Base-by-base conservation (phyloP, 768 basidiomycete genomes). In the Trametes cubensis region DNA sequence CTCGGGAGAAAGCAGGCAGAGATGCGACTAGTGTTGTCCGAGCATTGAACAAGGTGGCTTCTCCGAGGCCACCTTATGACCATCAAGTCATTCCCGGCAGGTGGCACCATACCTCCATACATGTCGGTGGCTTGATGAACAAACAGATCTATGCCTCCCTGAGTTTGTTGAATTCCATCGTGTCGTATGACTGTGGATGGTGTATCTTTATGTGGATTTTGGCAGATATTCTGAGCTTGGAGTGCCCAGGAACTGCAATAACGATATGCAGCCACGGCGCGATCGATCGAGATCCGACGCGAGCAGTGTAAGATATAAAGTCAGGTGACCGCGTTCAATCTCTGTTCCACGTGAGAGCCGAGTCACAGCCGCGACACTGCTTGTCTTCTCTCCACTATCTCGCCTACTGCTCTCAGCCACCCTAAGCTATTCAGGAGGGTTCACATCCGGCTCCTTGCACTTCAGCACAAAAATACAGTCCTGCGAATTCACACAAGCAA, bases 261-360 rank as follows among this genome's bases (percentile, higher is more conserved):
- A n/a, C n/a, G n/a, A n/a, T n/a, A n/a, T n/a, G n/a, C n/a, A 42
- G 21, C 30, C 23, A 13, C 48, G 40, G 45, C 62, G 47, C 62
- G 62, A 63, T 63, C 62, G 62, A 63, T 63, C 57, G 58, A 63
- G 62, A 63, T 63, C 28, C 4, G 10, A 17, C 15, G 14, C 34
- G 34, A 34, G 34, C 34, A 21, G 17, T 23, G 26, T 4, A 34
- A n/a, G 13, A n/a, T 26, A 18, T n/a, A 6, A 23, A 3, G 39
- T 64, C 63, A 64, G 30, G 41, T 60, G 63, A 64, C 49, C 63
- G 63, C 50, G 63, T 64, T 23, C 8, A 8, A 55, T 56, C 58
- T 47, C 54, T 40, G 13, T 20, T 30, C n/a, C 58, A 60, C 63
- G 63, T 59, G 58, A 26, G 55, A 50, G 48, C 50, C 58, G 58